Evolutionary conservation across 2,329 filamentous ascomycete species (phyloP), one percentile per base, ranked within the genome.

Genomic region (Alternaria sp.): DNA sequence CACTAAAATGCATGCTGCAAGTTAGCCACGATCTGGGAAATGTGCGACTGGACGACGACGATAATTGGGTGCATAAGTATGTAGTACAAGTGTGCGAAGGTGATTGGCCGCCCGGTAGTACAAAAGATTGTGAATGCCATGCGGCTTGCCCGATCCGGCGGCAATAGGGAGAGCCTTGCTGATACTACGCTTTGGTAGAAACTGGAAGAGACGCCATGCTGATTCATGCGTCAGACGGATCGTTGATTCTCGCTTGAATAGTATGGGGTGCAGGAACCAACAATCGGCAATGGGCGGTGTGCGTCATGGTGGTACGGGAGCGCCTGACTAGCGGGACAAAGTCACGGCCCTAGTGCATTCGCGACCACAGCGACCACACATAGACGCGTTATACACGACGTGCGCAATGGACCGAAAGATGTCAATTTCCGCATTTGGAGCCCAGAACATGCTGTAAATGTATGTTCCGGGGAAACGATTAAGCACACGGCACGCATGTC

Each of bases 31-130:
- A 62, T 46, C 49, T 45, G 38, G 28, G 27, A 41, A 22, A 59
- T 50, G 51, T 63, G 45, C 48, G 30, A 46, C 30, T 56, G 57
- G 57, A 53, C 49, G 57, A 41, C 49, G 48, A 55, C 51, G 36
- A 60, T 61, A 45, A 64, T 52, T 61, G 53, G 55, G 34, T 32
- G 54, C 38, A 41, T 52, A 12, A 27, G 6, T 38, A 25, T 36
- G 63, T 64, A 41, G 56, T 54, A 62, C 60, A 54, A 54, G 30
- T 56, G 54, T 54, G 55, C 54, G 14, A 52, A 25, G 36, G 22
- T 53, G 58, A 58, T 60, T 55, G 61, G 50, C 51, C 38, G 27
- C 45, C 32, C 36, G 38, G 63, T 64, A 41, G 57, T 45, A 68
- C 61, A 16, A 56, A 36, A 60, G 46, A 59, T 40, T 45, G 49